phyloP scores from a whole-genome alignment of 2,329 filamentous ascomycete species.

The Apiospora koreana region DNA sequence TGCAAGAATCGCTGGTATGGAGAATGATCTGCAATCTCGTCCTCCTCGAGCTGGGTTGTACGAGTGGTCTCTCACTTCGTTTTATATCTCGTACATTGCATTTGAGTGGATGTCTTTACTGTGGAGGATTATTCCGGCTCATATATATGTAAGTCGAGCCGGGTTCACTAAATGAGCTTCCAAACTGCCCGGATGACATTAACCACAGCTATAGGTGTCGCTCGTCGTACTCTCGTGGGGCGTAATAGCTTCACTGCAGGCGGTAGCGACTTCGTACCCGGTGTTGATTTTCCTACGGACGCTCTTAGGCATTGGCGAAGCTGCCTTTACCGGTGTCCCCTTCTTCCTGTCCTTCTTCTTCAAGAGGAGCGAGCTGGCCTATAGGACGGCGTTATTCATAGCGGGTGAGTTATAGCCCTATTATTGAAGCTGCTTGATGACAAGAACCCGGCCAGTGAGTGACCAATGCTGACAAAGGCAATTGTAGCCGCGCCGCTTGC shows the following conservation, averaged over 20 bases:
- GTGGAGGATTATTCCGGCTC: slow-evolving; percentile 61
- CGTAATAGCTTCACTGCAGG: slow-evolving; percentile 73
- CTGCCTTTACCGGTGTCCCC: slow-evolving; percentile 65
- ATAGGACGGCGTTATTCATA: slow-evolving; percentile 83
- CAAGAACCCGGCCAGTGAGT: no score
- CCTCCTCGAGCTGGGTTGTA: slow-evolving; percentile 52
- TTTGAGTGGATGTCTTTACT: slow-evolving; percentile 68
- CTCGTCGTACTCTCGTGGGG: slow-evolving; percentile 78
- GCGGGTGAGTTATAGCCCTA: slow-evolving; percentile 52
- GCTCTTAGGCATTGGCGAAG: slow-evolving; percentile 64
- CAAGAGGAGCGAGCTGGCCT: slow-evolving; percentile 72
- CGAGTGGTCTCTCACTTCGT: slow-evolving; percentile 61
- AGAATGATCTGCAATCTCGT: slow-evolving; percentile 56
- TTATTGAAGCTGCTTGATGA: background rate
- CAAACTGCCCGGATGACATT: background rate
- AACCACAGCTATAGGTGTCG: slow-evolving; percentile 18
- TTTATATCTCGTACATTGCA: slow-evolving; percentile 63
- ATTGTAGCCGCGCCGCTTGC: slow-evolving; percentile 72
- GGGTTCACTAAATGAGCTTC: slow-evolving; percentile 3
- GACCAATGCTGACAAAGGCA: background rate
- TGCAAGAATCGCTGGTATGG: slow-evolving; percentile 64
- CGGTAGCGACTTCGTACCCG: slow-evolving; percentile 63
- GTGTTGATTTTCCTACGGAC: slow-evolving; percentile 56
- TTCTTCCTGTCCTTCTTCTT: slow-evolving; percentile 68
- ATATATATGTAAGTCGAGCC: slow-evolving; percentile 51